These are phyloP conservation scores for Pythium aquatile DNA, from an alignment of 352 stramenopile species.

Conservation along the genomic window DNA sequence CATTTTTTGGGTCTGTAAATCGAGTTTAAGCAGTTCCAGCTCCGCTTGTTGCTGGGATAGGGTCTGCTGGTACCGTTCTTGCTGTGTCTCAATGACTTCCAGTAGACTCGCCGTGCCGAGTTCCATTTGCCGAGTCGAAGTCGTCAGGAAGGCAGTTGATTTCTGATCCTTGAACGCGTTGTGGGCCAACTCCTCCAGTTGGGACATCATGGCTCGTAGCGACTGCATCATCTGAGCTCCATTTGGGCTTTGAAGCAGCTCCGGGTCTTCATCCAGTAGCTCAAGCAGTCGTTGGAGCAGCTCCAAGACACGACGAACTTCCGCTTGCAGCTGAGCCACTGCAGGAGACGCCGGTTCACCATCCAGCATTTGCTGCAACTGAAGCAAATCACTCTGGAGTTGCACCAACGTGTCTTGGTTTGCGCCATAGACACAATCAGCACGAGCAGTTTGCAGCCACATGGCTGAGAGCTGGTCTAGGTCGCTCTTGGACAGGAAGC, in stretches of 20 bases:
- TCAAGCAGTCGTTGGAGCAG: conserved; percentile 26
- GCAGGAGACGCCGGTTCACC: conserved; percentile 28
- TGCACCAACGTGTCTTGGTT: conserved; percentile 30
- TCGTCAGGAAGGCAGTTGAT: conserved; percentile 31
- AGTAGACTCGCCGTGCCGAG: conserved; percentile 56
- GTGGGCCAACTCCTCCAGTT: conserved; percentile 37
- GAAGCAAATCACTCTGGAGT: conserved; percentile 35
- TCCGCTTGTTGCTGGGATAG: conserved; percentile 40
- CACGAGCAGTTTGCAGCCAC: conserved; percentile 48
- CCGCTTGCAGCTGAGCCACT: conserved; percentile 31
- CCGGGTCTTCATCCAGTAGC: conserved; percentile 18
- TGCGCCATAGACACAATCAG: conserved; percentile 58
- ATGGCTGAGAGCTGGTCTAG: conserved; percentile 28
- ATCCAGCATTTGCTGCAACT: conserved; percentile 33
- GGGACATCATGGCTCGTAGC: conserved; percentile 37
- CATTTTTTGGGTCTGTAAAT: conserved; percentile 44
- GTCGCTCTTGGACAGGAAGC: conserved; percentile 29
- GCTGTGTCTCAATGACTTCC: conserved; percentile 52
- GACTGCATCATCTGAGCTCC: conserved; percentile 42
- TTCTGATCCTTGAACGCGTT: conserved; percentile 15
- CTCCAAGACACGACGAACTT: conserved; percentile 34
- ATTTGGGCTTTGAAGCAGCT: conserved; percentile 12
- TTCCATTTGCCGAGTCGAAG: conserved; percentile 61
- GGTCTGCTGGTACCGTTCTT: conserved; percentile 43
- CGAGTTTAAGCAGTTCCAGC: conserved; percentile 42